Evolutionary conservation across 805 yeast genomes (phyloP).

Genomic region (Ogataea pignaliae): DNA sequence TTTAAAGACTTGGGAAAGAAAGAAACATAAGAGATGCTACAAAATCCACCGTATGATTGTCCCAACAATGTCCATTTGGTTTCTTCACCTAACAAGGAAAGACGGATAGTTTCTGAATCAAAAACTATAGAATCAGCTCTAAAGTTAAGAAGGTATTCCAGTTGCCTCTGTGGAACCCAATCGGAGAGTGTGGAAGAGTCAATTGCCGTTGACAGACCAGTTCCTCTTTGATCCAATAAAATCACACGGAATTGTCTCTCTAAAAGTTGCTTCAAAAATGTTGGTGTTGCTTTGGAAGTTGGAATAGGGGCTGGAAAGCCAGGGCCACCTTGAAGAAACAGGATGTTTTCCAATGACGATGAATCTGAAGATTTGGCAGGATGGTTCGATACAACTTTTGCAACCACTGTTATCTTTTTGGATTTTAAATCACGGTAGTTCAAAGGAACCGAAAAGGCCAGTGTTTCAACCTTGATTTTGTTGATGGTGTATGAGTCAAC

Average conservation of each 20-base stretch:
- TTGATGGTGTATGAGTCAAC: conserved; percentile 1
- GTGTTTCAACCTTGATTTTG: conserved; percentile 16
- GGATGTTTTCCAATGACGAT: conserved; percentile 24
- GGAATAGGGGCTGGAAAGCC: conserved; percentile 39
- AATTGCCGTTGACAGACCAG: conserved; percentile 49
- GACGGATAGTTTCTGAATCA: conserved; percentile 46
- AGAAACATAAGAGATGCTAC: conserved; percentile 46
- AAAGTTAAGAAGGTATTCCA: conserved; percentile 40
- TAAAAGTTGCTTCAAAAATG: conserved; percentile 13
- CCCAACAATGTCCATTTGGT: conserved; percentile 50
- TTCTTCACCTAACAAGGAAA: conserved; percentile 20
- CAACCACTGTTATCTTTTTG: conserved; percentile 6
- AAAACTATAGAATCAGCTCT: conserved; percentile 50
- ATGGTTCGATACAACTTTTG: conserved; percentile 13
- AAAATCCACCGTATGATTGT: conserved; percentile 55
- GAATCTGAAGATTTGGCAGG: background rate
- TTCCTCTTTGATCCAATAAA: conserved; percentile 57
- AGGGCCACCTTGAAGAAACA: conserved; percentile 51
- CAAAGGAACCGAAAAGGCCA: conserved; percentile 26
- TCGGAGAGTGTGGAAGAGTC: conserved; percentile 27
- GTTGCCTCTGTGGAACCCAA: conserved; percentile 26
- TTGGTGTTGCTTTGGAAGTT: conserved; percentile 9
- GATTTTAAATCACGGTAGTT: conserved; percentile 11
- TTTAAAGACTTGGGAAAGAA: conserved; percentile 36
- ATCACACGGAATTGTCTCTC: conserved; percentile 25